phyloP scores from a whole-genome alignment of 768 basidiomycete species.

The Scleroderma bovista region DNA sequence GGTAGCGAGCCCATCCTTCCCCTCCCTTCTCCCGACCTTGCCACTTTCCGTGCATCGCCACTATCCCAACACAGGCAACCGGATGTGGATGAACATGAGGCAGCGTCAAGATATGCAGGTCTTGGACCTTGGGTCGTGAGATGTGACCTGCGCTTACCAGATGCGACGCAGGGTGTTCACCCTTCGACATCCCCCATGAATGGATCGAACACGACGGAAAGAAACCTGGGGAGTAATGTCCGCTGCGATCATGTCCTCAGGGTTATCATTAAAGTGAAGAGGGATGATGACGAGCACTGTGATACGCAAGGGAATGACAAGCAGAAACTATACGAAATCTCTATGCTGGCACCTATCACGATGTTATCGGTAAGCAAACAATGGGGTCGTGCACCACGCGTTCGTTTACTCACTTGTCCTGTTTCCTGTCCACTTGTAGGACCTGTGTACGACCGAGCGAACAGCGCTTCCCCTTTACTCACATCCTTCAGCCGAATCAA shows the following conservation, averaged over 20 bases:
- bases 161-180: slow-evolving; percentile 41
- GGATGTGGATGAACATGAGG: slow-evolving; percentile 49
- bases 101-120: slow-evolving; percentile 59
- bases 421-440: slow-evolving; percentile 42
- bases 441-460: slow-evolving; percentile 78
- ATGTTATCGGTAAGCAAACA: slow-evolving; percentile 68
- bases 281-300: slow-evolving; percentile 57
- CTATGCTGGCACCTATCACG: slow-evolving; percentile 79
- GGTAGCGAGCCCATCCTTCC: slow-evolving; percentile 63
- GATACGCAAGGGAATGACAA: slow-evolving; percentile 51
- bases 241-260: slow-evolving; percentile 73
- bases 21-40: slow-evolving; percentile 61
- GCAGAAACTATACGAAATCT: slow-evolving; percentile 81
- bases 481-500: not conserved
- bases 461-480: slow-evolving; percentile 43
- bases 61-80: slow-evolving; percentile 46
- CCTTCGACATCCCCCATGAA: not conserved
- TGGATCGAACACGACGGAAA: not conserved
- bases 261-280: slow-evolving; percentile 76
- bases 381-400: too few relatives aligned
- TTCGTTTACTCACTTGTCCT: too few relatives aligned
- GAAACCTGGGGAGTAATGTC: slow-evolving; percentile 57
- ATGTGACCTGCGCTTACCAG: slow-evolving; percentile 62
- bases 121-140: slow-evolving; percentile 87
- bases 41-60: slow-evolving; percentile 63